Evolutionary conservation across 2,329 filamentous ascomycete species (phyloP), one percentile per base, ranked within the genome.

Genomic region (Fusarium chlamydosporum): DNA sequence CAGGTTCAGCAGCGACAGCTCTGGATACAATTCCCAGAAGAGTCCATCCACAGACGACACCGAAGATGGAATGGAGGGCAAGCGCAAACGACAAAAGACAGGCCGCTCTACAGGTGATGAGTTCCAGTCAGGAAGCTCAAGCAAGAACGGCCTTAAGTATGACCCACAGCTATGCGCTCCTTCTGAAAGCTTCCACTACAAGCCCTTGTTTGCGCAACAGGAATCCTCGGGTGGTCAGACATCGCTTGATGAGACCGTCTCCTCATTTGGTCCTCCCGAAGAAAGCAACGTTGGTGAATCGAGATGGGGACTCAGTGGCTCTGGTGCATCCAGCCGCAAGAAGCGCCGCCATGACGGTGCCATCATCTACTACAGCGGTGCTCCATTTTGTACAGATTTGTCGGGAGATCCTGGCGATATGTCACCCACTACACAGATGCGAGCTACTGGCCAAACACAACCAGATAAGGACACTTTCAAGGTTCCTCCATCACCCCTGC

Each of bases 281-380:
- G 82, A 84, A 11, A 88, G 84, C 60, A 85, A 84, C 41, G 65
- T 81, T 12, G 82, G 79, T 2, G 82, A 81, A 16, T 86, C 85
- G 0, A 76, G 80, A 48, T 84, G 81, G 80, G 81, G 77, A 15
- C 77, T 80, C 34, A 84, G 82, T 65, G 82, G 81, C 72, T 87
- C 81, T 67, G 86, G 75, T 68, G 82, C 75, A 46, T 84, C 78
- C 58, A 83, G 74, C 73, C 83, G 80, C 67, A 84, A 80, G 68
- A 87, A 85, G 76, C 85, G 85, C 27, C 85, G 83, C 1, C 84
- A 88, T 13, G 88, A 92, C 61, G 93, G 92, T 10, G 89, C 91
- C 2, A 91, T 96, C 69, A 93, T 95, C 18, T 96, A 94, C 75
- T 96, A 95, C 76, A 92, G 86, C 63, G 92, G 91, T 27, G 91